Conservation (phyloP, 2,329 filamentous ascomycete genomes). For the Clonostachys solani region DNA sequence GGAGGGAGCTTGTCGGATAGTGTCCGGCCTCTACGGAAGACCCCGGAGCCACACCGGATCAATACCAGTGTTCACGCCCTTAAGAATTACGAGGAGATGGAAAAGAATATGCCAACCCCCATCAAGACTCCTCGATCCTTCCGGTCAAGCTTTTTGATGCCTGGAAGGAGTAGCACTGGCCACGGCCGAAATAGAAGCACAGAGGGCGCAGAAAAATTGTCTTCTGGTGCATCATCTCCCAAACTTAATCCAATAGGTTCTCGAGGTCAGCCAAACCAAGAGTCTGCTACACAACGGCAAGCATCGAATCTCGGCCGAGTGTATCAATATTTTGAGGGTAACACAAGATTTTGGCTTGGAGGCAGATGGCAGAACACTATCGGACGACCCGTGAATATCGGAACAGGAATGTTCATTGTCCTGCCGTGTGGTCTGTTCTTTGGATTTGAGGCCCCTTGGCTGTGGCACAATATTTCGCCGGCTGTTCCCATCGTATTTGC, state of each 20-base stretch:
- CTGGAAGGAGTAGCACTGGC: conserved; percentile 47
- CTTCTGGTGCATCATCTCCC: conserved; percentile 75
- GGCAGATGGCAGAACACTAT: conserved; percentile 86
- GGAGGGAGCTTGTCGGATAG: conserved; percentile 70
- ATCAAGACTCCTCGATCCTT: conserved; percentile 73
- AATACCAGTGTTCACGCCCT: conserved; percentile 48
- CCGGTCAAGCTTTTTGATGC: conserved; percentile 68
- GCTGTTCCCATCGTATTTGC: conserved; percentile 86
- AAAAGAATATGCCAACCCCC: conserved; percentile 48
- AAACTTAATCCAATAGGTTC: conserved; percentile 48
- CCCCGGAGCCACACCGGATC: conserved; percentile 12
- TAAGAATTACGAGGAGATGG: conserved; percentile 50
- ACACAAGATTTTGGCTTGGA: conserved; percentile 83
- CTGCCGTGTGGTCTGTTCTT: conserved; percentile 82
- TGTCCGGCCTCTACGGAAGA: conserved; percentile 68
- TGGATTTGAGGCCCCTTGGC: conserved; percentile 75
- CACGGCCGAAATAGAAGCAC: conserved; percentile 50
- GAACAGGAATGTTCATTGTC: conserved; percentile 76
- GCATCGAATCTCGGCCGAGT: conserved; percentile 54
- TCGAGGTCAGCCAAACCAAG: conserved; percentile 4
- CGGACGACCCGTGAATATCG: conserved; percentile 83
- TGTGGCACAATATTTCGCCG: conserved; percentile 83
- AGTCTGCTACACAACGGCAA: conserved; percentile 23
- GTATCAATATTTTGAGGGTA: conserved; percentile 90
- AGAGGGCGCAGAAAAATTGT: conserved; percentile 75